Base-by-base conservation (phyloP, 495 filamentous ascomycete species). In the Daldinia loculata region DNA sequence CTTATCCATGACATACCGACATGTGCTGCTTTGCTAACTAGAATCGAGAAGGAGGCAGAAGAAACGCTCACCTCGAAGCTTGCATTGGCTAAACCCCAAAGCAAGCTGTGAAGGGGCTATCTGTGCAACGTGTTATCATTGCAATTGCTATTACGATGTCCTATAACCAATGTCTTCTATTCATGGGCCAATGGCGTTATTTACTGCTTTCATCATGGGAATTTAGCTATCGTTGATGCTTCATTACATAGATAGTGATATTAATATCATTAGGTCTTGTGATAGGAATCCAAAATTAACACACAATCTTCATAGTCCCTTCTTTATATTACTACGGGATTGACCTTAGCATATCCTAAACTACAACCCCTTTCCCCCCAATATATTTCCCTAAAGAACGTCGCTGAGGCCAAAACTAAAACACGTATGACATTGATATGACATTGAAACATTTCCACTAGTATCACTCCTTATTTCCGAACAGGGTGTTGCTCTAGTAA, bases 1-100 rank as follows among this genome's bases (percentile, higher is more conserved):
- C 75, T 89, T 26, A 89, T 90, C 61, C 82, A 90, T 58, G 88
- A 90, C 66, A 89, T 90, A 30, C 88, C 88, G 15, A 87, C 86
- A 2, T 90, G 88, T 70, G 82, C 80, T 56, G 84, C 74, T 0
- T 79, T 90, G 14, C 60, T 89, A 4, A 80, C 76, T 57, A 81
- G 88, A 56, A 89, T 90, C 61, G 88, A 90, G 77, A 84, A 80
- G 71, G 88, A 89, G 71, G 88, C 88, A 0, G 86, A 88, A 76
- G 80, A 80, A 52, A 84, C 86, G 8, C 70, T 90, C 61, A 81
- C 63, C 57, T 80, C 81, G 69, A 81, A 75, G 65, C 67, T 79
- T 27, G 70, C 74, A 24, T 65, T 85, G 50, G 68, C 81, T 29
- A 74, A 75, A 39, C 76, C 82, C 3, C 69, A 77, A 27, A 69